Evolutionary conservation across 306 rosid genomes (phyloP).

Genomic region (Cicer pinnatifidum): DNA sequence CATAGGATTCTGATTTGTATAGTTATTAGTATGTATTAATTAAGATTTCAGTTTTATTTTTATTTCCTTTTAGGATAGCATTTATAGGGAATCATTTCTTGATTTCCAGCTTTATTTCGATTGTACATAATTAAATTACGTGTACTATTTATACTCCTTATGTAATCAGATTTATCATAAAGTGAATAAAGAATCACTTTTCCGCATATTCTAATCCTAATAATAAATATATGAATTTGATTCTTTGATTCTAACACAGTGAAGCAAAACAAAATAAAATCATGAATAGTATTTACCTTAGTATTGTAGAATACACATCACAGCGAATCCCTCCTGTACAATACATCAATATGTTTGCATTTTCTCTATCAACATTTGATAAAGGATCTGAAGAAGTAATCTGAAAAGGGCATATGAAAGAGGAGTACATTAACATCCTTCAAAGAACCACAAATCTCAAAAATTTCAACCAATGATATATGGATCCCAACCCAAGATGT

Average conservation of each 20-base stretch:
- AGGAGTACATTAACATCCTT: conserved; percentile 41
- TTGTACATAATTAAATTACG: no score
- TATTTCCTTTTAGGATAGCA: no score
- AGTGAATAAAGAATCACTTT: no score
- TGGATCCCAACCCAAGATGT: conserved; percentile 32
- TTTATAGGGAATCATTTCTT: no score
- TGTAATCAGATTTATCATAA: no score
- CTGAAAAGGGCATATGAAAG: conserved; percentile 54
- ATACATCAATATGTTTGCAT: conserved; percentile 81
- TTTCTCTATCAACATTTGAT: conserved; percentile 67
- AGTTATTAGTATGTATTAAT: no score
- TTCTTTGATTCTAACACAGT: neutral
- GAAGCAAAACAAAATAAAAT: conserved; percentile 10
- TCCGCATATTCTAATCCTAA: neutral
- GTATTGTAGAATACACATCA: conserved; percentile 81
- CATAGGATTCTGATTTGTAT: no score
- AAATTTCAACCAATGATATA: conserved; percentile 14
- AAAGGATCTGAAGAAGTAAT: conserved; percentile 79
- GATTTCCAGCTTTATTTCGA: no score
- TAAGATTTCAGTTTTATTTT: no score
- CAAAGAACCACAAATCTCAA: conserved; percentile 35
- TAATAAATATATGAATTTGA: neutral
- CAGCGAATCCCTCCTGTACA: conserved; percentile 97
- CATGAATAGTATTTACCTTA: conserved; percentile 60
- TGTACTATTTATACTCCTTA: no score